These are phyloP conservation scores for Amanita fuliginea DNA, from an alignment of 768 basidiomycete genomes.

Conservation along the genomic window DNA sequence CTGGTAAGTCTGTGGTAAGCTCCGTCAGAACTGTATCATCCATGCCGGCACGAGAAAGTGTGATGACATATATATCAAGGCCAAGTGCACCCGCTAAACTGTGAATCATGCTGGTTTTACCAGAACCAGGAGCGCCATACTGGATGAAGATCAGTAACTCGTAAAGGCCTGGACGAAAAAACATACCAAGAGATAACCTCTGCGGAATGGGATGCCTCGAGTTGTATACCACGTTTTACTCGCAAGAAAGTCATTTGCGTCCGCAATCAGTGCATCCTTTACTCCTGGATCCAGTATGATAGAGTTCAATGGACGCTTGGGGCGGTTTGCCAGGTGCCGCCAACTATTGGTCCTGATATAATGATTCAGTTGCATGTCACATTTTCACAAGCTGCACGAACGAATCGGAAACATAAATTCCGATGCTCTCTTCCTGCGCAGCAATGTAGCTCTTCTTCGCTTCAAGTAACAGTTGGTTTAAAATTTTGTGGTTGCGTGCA, in stretches of 20 bases:
- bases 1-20: constrained; percentile 47
- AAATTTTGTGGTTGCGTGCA: constrained; percentile 25
- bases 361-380: too few species aligned
- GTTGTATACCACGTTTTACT: constrained; percentile 66
- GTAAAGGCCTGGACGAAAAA: background rate
- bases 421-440: constrained; percentile 40
- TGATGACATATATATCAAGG: constrained; percentile 56
- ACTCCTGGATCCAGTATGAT: constrained; percentile 65
- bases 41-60: constrained; percentile 42
- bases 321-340: constrained; percentile 43
- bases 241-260: constrained; percentile 59
- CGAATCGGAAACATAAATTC: constrained; percentile 40
- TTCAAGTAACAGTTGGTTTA: constrained; percentile 44
- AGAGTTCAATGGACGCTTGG: constrained; percentile 55
- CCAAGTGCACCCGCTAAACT: constrained; percentile 59
- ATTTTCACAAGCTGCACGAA: constrained; percentile 9
- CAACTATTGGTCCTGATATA: constrained; percentile 26
- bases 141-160: constrained; percentile 11
- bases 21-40: constrained; percentile 44
- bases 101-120: constrained; percentile 63
- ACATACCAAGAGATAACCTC: constrained; percentile 55
- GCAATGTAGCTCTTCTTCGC: constrained; percentile 40
- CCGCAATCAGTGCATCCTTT: constrained; percentile 51
- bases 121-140: constrained; percentile 63
- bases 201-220: constrained; percentile 72